These are phyloP conservation scores for Saururus chinensis DNA, from an alignment of 164 flowering plant genomes.

Conservation along the genomic window DNA sequence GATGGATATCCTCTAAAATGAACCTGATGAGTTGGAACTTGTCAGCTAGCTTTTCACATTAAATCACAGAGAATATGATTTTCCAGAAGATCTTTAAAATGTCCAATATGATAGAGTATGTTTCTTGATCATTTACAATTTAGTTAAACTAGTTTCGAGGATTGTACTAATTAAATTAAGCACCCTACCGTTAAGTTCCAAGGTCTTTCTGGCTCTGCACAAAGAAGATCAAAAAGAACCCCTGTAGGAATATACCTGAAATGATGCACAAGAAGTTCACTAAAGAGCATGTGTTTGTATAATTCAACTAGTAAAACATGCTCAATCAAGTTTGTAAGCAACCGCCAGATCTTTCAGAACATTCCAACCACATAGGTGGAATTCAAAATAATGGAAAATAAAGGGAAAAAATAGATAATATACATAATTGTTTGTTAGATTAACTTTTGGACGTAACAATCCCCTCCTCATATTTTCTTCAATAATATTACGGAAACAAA, in stretches of 20 bases:
- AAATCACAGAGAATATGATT: neutral
- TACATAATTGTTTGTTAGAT: neutral
- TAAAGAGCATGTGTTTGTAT: neutral
- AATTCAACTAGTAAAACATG: too few species aligned
- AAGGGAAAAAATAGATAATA: too few species aligned
- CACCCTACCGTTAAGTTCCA: conserved; percentile 81
- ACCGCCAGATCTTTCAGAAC: too few species aligned
- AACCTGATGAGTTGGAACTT: conserved; percentile 34
- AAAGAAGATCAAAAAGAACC: conserved; percentile 90
- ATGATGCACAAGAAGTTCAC: conserved; percentile 3
- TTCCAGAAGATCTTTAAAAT: too few species aligned
- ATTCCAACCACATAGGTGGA: too few species aligned
- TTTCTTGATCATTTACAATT: neutral
- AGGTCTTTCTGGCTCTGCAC: conserved; percentile 90
- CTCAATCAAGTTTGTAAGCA: too few species aligned
- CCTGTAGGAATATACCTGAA: conserved; percentile 91
- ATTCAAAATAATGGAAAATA: too few species aligned
- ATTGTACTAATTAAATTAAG: neutral
- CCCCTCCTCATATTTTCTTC: neutral
- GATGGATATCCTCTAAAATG: conserved; percentile 94
- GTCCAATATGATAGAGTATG: neutral
- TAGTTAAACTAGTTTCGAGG: neutral
- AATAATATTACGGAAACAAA: neutral
- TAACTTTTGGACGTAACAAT: neutral
- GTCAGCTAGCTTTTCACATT: neutral